Percentiles rank a stretch among this genome's conserved stretches.
Conservation (phyloP, 108 stramenopile genomes). For the Skeletonema marinoi region DNA sequence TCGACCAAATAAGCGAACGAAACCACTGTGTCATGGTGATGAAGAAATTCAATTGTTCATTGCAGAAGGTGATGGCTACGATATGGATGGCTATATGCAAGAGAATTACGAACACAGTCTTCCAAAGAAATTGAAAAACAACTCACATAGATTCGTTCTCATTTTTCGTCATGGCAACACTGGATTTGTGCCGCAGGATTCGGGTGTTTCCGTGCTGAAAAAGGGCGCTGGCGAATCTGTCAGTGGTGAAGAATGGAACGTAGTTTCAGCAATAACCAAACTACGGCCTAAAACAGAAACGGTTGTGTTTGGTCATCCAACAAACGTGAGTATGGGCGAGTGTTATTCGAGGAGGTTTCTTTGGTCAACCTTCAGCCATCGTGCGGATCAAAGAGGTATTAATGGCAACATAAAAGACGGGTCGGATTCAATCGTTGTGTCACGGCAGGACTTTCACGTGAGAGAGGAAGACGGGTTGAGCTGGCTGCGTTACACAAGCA, state of each 20-base stretch:
- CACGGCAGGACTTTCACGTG: conserved; percentile 31
- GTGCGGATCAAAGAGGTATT: conserved; percentile 45
- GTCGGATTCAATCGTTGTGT: conserved; percentile 57
- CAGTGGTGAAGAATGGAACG: conserved; percentile 2
- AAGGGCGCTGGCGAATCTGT: neutral
- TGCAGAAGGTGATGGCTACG: conserved; percentile 57
- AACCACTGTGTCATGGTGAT: conserved; percentile 21
- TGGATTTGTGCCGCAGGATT: conserved; percentile 29
- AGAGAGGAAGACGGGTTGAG: conserved; percentile 46
- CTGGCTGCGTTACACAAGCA: conserved; percentile 42
- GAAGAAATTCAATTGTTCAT: conserved; percentile 49
- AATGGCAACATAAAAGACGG: conserved; percentile 46
- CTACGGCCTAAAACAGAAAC: conserved; percentile 12
- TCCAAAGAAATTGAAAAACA: conserved; percentile 20
- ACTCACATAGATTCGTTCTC: conserved; percentile 40
- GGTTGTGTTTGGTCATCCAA: conserved; percentile 32
- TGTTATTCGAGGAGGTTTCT: conserved; percentile 24
- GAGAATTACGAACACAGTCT: conserved; percentile 48
- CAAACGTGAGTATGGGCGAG: conserved; percentile 11
- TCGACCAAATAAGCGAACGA: conserved; percentile 26
- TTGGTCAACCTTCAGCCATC: conserved; percentile 14
- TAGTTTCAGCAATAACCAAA: conserved; percentile 14
- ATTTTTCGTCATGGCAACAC: conserved; percentile 45
- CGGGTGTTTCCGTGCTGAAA: conserved; percentile 35
- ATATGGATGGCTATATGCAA: conserved; percentile 65